These are phyloP conservation scores for Salix exigua DNA, from an alignment of 345 rosid species.

Conservation along the genomic window DNA sequence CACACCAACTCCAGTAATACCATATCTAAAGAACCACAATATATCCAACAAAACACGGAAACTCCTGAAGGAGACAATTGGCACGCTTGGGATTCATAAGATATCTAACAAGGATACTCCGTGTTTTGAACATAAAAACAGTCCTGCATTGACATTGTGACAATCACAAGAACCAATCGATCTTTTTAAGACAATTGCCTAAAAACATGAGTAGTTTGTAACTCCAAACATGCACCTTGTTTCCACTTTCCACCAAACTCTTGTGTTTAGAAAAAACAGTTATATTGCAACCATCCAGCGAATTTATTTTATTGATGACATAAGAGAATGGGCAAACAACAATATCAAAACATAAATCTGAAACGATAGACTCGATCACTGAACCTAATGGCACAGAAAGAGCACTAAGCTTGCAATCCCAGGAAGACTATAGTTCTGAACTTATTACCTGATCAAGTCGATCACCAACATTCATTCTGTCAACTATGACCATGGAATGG, in stretches of 20 bases:
- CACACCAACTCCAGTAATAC: background rate
- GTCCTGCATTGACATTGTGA: background rate
- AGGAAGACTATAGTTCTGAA: background rate
- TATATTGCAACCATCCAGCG: background rate
- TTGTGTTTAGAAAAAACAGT: background rate
- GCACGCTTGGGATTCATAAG: background rate
- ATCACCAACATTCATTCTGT: constrained; percentile 59
- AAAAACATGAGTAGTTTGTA: background rate
- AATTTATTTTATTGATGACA: background rate
- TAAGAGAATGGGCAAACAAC: background rate
- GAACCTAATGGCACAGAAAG: background rate
- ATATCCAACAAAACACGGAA: background rate
- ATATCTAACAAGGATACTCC: background rate
- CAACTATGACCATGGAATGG: constrained; percentile 87
- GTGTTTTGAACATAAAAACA: background rate
- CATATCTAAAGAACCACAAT: background rate
- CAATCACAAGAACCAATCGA: background rate
- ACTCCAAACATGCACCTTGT: background rate
- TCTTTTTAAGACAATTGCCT: background rate
- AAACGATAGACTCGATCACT: background rate
- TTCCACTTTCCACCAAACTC: background rate
- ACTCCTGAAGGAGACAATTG: background rate
- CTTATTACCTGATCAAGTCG: constrained; percentile 75
- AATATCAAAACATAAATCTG: background rate
- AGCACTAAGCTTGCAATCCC: background rate